These are phyloP conservation scores for Leccinum insolens DNA, from an alignment of 1,284 basidiomycete species.

Conservation along the genomic window DNA sequence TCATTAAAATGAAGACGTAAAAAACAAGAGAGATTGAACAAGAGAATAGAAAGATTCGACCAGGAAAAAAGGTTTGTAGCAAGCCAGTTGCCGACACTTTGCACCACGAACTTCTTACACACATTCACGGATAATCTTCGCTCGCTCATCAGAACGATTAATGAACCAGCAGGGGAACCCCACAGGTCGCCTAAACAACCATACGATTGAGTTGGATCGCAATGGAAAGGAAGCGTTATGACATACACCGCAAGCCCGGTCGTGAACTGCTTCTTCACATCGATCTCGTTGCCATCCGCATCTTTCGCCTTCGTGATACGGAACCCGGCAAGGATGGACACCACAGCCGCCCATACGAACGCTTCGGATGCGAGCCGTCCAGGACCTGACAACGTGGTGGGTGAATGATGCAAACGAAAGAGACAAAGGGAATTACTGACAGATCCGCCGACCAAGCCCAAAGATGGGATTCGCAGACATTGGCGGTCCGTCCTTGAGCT, in stretches of 20 bases:
- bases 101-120: not conserved
- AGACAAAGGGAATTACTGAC: conserved; percentile 21
- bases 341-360: conserved; percentile 25
- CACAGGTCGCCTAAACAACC: conserved; percentile 22
- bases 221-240: not conserved
- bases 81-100: no score
- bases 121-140: conserved; percentile 12
- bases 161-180: conserved; percentile 27
- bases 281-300: conserved; percentile 34
- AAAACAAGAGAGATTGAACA: not conserved
- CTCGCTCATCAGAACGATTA: conserved; percentile 20
- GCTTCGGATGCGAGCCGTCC: conserved; percentile 29
- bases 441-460: conserved; percentile 42
- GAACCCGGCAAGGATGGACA: conserved; percentile 42
- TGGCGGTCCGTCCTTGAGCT: conserved; percentile 25
- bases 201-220: not conserved
- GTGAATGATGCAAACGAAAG: conserved; percentile 13
- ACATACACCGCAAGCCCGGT: conserved; percentile 37
- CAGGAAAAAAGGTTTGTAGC: not conserved
- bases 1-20: not conserved
- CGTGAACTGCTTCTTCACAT: conserved; percentile 36
- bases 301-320: conserved; percentile 40
- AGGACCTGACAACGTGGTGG: conserved; percentile 17
- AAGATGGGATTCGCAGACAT: conserved; percentile 41
- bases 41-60: not conserved